phyloP scores from a whole-genome alignment of 345 rosid genomes.

The Noccaea caerulescens region DNA sequence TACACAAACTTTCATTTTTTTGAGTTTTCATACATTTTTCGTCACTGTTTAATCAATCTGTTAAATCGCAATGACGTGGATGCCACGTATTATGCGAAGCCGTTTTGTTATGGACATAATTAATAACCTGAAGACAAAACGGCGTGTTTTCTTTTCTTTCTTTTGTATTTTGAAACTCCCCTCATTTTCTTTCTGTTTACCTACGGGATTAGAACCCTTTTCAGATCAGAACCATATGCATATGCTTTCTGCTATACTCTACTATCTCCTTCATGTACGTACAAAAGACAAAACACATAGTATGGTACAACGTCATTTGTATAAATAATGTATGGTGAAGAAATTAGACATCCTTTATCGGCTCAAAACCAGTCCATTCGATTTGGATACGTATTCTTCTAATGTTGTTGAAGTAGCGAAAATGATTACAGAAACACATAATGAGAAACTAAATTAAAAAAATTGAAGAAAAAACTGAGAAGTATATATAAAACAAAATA shows the following conservation, averaged over 20 bases:
- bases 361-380: neutral
- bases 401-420: neutral
- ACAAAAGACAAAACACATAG: neutral
- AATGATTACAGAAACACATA: neutral
- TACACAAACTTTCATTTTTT: no score
- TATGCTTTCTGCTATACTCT: neutral
- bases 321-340: neutral
- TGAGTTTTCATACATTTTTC: no score
- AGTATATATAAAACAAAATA: no score
- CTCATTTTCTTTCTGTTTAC: no score
- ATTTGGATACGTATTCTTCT: neutral
- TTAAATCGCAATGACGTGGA: no score
- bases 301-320: neutral
- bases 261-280: neutral
- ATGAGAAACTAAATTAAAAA: neutral
- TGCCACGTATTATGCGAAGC: no score
- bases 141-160: no score
- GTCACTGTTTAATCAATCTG: no score
- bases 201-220: no score
- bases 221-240: conserved; percentile 35
- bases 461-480: neutral
- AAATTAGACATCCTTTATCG: neutral
- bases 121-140: no score
- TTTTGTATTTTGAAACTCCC: no score
- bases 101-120: no score